Base-by-base conservation (phyloP, 1,139 yeast species). In the Diutina mesorugosa region DNA sequence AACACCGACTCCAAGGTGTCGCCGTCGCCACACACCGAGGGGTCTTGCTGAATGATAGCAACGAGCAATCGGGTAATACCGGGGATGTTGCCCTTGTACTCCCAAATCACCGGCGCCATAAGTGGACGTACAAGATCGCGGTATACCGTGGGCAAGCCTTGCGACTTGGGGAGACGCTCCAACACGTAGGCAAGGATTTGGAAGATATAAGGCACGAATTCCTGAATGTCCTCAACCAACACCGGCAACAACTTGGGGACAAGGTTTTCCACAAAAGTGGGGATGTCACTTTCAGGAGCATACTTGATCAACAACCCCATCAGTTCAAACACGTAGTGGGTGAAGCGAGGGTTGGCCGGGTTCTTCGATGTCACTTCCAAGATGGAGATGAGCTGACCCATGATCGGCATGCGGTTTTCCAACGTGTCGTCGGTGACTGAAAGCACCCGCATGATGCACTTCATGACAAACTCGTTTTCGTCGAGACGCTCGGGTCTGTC, bases 301-400 rank as follows among this genome's bases (percentile, higher is more conserved):
- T 70, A 85, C 64, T 85, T 85, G 59, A 91, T 72, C 55, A 91
- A 72, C 14, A 86, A 84, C 32, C 95, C 95, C 59, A 93, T 77
- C 14, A 95, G 79, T 73, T 95, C 99, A 69, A 95, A 95, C 2
- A 88, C 78, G 66, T 84, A 95, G 69, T 95, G 99, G 7, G 91
- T 82, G 67, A 93, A 95, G 63, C 85, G 83, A 29, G 99, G 99
- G 68, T 95, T 95, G 10, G 98, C 88, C 14, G 99, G 99, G 65
- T 95, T 95, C 63, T 84, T 85, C 47, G 91, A 77, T 56, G 91
- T 89, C 28, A 84, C 81, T 45, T 77, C 77, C 55, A 91, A 76
- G 56, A 95, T 87, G 56, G 78, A 75, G 56, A 90, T 71, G 54
- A 93, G 73, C 66, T 91, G 93, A 41, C 79, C 76, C 54, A 87